Evolutionary conservation across 2,329 filamentous ascomycete species (phyloP).

Genomic region (Fusarium brevicatenulatum): DNA sequence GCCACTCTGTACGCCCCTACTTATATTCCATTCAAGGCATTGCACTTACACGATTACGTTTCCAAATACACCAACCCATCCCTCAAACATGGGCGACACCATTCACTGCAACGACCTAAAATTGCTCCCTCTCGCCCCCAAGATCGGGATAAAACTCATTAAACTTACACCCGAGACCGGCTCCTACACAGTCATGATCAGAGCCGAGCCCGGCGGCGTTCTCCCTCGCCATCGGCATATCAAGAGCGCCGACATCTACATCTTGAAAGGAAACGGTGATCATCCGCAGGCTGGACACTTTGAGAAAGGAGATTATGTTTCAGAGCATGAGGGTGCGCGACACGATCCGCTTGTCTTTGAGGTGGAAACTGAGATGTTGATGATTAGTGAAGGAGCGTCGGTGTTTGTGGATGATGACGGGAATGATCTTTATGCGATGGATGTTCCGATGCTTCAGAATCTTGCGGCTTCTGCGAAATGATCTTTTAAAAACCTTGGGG

Average conservation of each 20-base stretch:
- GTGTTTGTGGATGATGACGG: neutral
- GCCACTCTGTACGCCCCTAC: fast-evolving
- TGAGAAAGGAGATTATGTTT: neutral
- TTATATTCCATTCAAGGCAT: neutral
- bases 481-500: neutral
- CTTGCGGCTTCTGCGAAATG: neutral
- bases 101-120: neutral
- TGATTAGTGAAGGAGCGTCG: neutral
- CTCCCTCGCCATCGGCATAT: neutral
- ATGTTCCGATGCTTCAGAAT: neutral
- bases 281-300: neutral
- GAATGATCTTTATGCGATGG: neutral
- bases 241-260: neutral
- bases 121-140: neutral
- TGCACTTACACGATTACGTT: neutral
- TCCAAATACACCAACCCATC: neutral
- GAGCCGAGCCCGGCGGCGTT: neutral
- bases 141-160: neutral
- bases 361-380: neutral
- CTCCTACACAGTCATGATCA: neutral
- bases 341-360: neutral
- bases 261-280: neutral
- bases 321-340: neutral
- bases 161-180: neutral
- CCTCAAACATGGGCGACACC: neutral